phyloP scores from a whole-genome alignment of 73 alveolate species.

The Paramecium bursaria region DNA sequence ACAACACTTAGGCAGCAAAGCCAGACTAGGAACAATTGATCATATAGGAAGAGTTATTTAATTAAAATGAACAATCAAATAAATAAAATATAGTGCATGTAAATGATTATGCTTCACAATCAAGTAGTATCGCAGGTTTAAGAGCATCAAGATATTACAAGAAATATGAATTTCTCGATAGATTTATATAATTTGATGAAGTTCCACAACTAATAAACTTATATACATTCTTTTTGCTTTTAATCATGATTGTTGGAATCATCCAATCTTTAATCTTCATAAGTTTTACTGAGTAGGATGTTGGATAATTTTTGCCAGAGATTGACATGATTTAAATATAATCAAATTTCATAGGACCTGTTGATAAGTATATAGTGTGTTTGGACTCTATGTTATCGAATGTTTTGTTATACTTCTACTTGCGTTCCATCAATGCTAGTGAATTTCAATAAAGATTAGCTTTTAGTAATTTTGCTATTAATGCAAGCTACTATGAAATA shows the following conservation, averaged over 20 bases:
- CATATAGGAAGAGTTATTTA: no score
- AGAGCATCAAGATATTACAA: constrained; percentile 29
- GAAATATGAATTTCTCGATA: constrained; percentile 44
- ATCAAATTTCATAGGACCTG: constrained; percentile 54
- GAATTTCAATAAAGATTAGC: neutral
- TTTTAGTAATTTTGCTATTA: neutral
- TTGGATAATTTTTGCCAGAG: constrained; percentile 1
- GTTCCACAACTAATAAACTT: constrained; percentile 26
- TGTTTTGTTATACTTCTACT: neutral
- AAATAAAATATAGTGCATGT: constrained; percentile 1
- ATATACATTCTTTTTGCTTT: neutral
- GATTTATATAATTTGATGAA: neutral
- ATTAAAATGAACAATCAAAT: no score
- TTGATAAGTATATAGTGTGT: constrained; percentile 9
- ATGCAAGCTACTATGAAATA: constrained; percentile 4
- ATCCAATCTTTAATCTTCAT: neutral
- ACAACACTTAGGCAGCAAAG: no score
- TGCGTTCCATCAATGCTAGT: neutral
- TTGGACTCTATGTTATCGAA: neutral
- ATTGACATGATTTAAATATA: constrained; percentile 37
- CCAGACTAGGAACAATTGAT: no score
- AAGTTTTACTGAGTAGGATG: constrained; percentile 3
- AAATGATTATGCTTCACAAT: constrained; percentile 49
- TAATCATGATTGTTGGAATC: neutral
- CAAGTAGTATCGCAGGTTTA: constrained; percentile 46